phyloP scores from a whole-genome alignment of 805 yeast genomes.

The Zygotorulaspora florentina region DNA sequence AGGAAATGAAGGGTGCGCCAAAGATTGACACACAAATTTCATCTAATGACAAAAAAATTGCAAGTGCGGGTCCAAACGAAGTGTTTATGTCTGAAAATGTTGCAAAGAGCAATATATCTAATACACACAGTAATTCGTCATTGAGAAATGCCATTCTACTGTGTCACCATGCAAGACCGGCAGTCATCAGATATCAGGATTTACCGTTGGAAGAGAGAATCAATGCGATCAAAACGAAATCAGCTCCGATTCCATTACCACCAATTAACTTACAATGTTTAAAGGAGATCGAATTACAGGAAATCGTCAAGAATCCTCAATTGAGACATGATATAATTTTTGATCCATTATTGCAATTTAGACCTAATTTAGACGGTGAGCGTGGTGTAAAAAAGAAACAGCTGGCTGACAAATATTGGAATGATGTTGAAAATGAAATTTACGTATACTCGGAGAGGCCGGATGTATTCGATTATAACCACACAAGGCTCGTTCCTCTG shows the following conservation, averaged over 20 bases:
- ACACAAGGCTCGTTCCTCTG: conserved; percentile 56
- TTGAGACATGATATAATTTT: conserved; percentile 88
- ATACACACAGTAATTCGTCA: conserved; percentile 2
- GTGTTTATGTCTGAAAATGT: background rate
- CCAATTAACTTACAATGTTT: conserved; percentile 80
- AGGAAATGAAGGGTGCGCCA: background rate
- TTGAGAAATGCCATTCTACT: conserved; percentile 18
- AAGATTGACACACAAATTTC: background rate
- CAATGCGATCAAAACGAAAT: conserved; percentile 18
- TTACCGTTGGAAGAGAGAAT: conserved; percentile 27
- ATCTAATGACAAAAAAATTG: background rate
- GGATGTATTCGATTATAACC: conserved; percentile 31
- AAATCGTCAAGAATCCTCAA: conserved; percentile 86
- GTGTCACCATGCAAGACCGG: conserved; percentile 17
- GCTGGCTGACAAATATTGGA: conserved; percentile 81
- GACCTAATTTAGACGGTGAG: conserved; percentile 90
- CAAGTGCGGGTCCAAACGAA: conserved; percentile 8
- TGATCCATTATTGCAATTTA: conserved; percentile 86
- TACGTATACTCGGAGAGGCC: conserved; percentile 37
- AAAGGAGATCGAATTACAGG: conserved; percentile 82
- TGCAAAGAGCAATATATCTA: background rate
- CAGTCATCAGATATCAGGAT: conserved; percentile 15
- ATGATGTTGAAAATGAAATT: conserved; percentile 66
- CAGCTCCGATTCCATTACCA: conserved; percentile 52
- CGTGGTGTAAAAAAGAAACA: conserved; percentile 74